Percentiles rank a stretch among this genome's conserved stretches.
Evolutionary conservation across 2,329 filamentous ascomycete genomes (phyloP).

Genomic region (Juglanconis sp.): DNA sequence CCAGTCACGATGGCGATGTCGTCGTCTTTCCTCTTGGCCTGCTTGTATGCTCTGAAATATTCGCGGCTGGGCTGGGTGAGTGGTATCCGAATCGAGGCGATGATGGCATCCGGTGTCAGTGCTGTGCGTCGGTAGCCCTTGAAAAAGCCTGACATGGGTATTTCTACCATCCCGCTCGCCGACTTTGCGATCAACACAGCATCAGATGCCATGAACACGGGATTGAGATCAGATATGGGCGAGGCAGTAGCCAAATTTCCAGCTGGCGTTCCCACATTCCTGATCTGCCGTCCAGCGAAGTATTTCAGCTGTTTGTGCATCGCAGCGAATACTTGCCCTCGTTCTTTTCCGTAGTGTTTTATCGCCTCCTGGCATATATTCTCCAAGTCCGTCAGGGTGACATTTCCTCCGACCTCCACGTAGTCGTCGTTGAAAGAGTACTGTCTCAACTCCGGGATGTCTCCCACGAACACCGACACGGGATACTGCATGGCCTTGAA

Average conservation of each 20-base stretch:
- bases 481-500: constrained; percentile 94
- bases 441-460: constrained; percentile 83
- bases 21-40: constrained; percentile 94
- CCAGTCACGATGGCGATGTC: constrained; percentile 97
- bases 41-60: constrained; percentile 87
- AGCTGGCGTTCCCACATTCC: constrained; percentile 95
- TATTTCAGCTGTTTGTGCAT: constrained; percentile 93
- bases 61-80: constrained; percentile 72
- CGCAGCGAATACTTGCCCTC: constrained; percentile 79
- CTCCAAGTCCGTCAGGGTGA: constrained; percentile 88
- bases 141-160: constrained; percentile 93
- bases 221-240: constrained; percentile 94
- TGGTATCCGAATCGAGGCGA: constrained; percentile 84
- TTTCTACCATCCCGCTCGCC: constrained; percentile 67
- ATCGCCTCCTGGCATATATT: constrained; percentile 76
- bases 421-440: constrained; percentile 76
- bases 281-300: constrained; percentile 91
- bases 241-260: constrained; percentile 93
- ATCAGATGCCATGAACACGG: constrained; percentile 85
- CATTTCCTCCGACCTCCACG: constrained; percentile 90
- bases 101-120: constrained; percentile 75
- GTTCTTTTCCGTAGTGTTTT: constrained; percentile 68
- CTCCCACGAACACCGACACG: constrained; percentile 86
- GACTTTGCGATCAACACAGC: constrained; percentile 80
- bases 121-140: constrained; percentile 86